A percentile compares a stretch with the other conserved stretches of the same genome.
phyloP scores from a whole-genome alignment of 2,329 filamentous ascomycete species.

The Neoascochyta sp. region DNA sequence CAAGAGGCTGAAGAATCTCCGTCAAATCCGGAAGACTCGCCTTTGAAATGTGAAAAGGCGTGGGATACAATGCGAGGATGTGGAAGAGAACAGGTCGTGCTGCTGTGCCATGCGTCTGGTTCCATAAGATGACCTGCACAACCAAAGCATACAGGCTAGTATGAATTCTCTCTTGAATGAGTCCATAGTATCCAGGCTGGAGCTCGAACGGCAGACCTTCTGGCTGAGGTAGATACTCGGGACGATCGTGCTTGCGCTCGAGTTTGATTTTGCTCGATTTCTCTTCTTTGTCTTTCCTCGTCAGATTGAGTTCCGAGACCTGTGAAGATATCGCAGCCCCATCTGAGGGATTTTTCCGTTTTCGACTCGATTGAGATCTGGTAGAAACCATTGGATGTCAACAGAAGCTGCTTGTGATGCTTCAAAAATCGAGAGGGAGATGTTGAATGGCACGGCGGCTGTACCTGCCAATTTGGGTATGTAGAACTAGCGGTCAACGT shows the following conservation, averaged over 20 bases:
- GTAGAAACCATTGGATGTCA: no score
- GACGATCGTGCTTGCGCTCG: constrained; percentile 13
- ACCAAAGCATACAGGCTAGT: constrained; percentile 75
- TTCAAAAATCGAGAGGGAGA: no score
- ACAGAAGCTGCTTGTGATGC: no score
- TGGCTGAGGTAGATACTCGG: constrained; percentile 13
- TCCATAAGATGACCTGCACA: constrained; percentile 79
- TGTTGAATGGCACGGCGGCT: constrained; percentile 3
- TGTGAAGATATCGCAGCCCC: no score
- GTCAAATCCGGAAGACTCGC: constrained; percentile 18
- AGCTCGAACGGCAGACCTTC: constrained; percentile 21
- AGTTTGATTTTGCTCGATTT: no score
- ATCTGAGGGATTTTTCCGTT: no score
- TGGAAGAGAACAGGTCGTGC: constrained; percentile 73
- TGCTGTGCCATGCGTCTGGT: constrained; percentile 68
- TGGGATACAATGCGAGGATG: constrained; percentile 66
- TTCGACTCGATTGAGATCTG: no score
- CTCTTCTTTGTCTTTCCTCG: no score
- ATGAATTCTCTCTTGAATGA: constrained; percentile 78
- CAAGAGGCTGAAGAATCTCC: constrained; percentile 21
- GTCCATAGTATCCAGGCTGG: constrained; percentile 56
- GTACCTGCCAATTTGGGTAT: constrained; percentile 4
- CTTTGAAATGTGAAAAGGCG: constrained; percentile 57
- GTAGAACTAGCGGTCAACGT: not conserved
- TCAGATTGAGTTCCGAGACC: no score